Evolutionary conservation across 2,329 filamentous ascomycete species (phyloP).

Genomic region (Chaetomiaceae sp.): DNA sequence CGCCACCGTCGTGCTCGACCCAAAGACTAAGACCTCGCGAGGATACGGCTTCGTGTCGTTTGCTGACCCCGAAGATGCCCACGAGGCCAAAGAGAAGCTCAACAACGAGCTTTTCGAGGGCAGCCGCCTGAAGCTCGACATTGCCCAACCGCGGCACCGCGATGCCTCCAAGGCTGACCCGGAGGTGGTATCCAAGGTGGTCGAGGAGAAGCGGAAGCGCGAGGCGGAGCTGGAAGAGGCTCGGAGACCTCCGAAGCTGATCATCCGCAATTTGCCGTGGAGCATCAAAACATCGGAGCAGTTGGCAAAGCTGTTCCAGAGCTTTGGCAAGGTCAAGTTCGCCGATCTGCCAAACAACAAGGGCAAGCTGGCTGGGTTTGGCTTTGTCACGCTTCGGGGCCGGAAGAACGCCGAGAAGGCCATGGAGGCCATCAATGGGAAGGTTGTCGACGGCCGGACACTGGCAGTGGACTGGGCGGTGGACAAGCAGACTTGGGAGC

Average conservation of each 20-base stretch:
- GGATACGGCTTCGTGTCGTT: slow-evolving; percentile 98
- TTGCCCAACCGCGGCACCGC: slow-evolving; percentile 81
- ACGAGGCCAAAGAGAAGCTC: slow-evolving; percentile 74
- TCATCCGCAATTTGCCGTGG: slow-evolving; percentile 94
- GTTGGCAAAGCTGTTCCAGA: slow-evolving; percentile 72
- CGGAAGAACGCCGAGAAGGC: slow-evolving; percentile 89
- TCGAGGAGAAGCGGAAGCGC: slow-evolving; percentile 47
- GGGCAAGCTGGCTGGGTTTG: slow-evolving; percentile 77
- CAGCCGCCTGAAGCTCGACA: slow-evolving; percentile 76
- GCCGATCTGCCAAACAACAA: slow-evolving; percentile 77
- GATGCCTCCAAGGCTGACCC: slow-evolving; percentile 42
- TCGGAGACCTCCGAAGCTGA: slow-evolving; percentile 66
- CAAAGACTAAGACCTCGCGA: slow-evolving; percentile 78
- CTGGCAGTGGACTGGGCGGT: slow-evolving; percentile 97
- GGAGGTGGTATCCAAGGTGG: slow-evolving; percentile 34
- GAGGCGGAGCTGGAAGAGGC: slow-evolving; percentile 58
- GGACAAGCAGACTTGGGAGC: slow-evolving; percentile 81
- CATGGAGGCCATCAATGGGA: slow-evolving; percentile 80
- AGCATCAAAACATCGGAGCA: slow-evolving; percentile 85
- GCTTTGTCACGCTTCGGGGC: slow-evolving; percentile 84
- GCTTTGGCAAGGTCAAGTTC: slow-evolving; percentile 87
- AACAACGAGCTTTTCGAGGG: slow-evolving; percentile 75
- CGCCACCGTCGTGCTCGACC: slow-evolving; percentile 85
- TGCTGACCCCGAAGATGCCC: slow-evolving; percentile 85
- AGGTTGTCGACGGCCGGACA: slow-evolving; percentile 78